Evolutionary conservation across 129 eudicot species (phyloP).

Genomic region (Solidago caesia): DNA sequence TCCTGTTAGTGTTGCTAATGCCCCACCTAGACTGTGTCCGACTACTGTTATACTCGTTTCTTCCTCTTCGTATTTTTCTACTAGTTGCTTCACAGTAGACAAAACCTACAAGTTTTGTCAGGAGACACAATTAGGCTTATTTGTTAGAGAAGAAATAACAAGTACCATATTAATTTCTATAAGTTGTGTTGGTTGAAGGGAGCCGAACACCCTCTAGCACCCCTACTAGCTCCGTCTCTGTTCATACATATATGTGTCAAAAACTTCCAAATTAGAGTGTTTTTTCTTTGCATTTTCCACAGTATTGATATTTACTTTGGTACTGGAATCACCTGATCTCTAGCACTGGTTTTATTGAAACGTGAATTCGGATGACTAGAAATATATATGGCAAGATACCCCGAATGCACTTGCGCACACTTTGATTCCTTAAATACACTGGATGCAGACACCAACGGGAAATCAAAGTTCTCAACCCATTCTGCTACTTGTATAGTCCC

Average conservation of each 20-base stretch:
- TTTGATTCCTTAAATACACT: conserved; percentile 15
- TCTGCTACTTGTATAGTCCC: conserved; percentile 38
- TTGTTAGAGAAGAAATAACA: too few species aligned
- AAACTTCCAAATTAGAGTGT: too few species aligned
- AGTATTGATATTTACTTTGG: background rate
- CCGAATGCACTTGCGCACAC: conserved; percentile 35
- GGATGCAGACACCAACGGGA: conserved; percentile 31
- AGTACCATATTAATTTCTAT: too few species aligned
- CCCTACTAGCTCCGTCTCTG: too few species aligned
- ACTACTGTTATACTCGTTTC: conserved; percentile 53
- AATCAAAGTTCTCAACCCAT: conserved; percentile 46
- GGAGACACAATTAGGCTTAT: background rate
- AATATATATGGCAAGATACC: conserved; percentile 39
- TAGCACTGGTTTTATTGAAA: conserved; percentile 37
- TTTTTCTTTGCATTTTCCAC: too few species aligned
- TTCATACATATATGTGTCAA: too few species aligned
- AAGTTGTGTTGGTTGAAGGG: too few species aligned
- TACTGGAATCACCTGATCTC: conserved; percentile 40
- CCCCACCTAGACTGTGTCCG: conserved; percentile 72
- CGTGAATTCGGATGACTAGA: conserved; percentile 28
- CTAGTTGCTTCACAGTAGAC: conserved; percentile 28
- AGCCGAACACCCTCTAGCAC: too few species aligned
- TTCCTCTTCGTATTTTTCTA: conserved; percentile 50
- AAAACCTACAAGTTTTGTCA: conserved; percentile 35
- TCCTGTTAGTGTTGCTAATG: conserved; percentile 50